phyloP scores from a whole-genome alignment of 177 flowering plant genomes.

The Tripterygium wilfordii region DNA sequence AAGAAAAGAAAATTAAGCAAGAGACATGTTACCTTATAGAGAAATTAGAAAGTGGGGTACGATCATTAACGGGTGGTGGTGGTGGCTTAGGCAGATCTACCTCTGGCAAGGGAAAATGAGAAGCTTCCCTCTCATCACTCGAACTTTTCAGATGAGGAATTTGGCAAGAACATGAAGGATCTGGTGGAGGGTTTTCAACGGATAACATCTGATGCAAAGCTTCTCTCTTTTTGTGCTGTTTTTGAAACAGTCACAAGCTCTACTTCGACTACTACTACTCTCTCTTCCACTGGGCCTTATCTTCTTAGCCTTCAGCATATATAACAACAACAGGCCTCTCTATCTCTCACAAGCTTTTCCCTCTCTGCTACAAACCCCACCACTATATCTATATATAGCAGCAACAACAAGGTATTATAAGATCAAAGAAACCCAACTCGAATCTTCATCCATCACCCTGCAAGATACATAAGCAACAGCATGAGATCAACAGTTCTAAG shows the following conservation, averaged over 20 bases:
- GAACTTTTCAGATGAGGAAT: constrained; percentile 22
- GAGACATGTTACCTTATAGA: constrained; percentile 49
- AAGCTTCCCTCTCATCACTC: constrained; percentile 37
- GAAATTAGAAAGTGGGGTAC: constrained; percentile 32
- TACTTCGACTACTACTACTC: constrained; percentile 13
- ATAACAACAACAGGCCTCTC: constrained; percentile 20
- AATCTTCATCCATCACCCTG: constrained; percentile 35
- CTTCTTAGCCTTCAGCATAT: constrained; percentile 47
- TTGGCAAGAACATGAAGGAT: constrained; percentile 37
- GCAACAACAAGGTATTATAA: background rate
- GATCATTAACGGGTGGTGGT: constrained; percentile 5
- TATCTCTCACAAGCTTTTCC: constrained; percentile 2
- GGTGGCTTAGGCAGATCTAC: constrained; percentile 34
- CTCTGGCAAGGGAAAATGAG: constrained; percentile 22
- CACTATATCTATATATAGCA: background rate
- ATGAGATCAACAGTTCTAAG: constrained; percentile 10
- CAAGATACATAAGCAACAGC: constrained; percentile 12
- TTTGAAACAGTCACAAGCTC: constrained; percentile 43
- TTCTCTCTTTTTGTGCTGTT: constrained; percentile 53
- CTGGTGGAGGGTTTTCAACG: constrained; percentile 61
- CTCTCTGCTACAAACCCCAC: constrained; percentile 4
- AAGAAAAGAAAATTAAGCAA: too few relatives aligned
- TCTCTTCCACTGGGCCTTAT: constrained; percentile 16
- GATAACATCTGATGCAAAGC: constrained; percentile 77
- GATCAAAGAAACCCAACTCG: constrained; percentile 16